Base-by-base conservation (phyloP, 129 eudicot genomes). In the Sambucus nigra region DNA sequence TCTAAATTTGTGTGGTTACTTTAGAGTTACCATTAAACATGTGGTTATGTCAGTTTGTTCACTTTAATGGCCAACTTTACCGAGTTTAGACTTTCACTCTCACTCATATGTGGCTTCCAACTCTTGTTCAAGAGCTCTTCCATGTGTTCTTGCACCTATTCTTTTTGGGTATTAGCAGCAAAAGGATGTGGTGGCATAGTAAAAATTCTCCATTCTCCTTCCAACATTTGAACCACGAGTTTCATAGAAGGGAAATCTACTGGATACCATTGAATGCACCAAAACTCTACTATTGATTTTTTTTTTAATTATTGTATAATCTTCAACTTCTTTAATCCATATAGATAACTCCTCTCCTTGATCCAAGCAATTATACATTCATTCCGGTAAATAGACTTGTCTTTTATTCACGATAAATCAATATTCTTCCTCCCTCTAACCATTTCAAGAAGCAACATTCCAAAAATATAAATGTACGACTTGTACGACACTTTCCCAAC, bases 171-270 rank as follows among this genome's bases (percentile, higher is more conserved):
- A 33, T 19, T 45, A 15, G 59, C 31, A 11, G 45, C 59, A 56
- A 70, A 70, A n/a, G 75, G 75, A 39, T 70, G 62, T 1, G 75
- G 75, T 0, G 75, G 75, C 64, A 61, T 70, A 13, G 38, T 49
- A 32, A 70, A 14, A 24, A 8, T 38, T 19, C 55, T 60, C 13
- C 65, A 53, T 47, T 61, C 60, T 12, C 55, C 55, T 25, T 51
- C 55, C 55, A 70, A 53, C 76, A 70, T 70, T 50, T 57, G 76
- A 54, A 70, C 49, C 27, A 70, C 70, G 3, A 38, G 39, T 39
- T 70, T 63, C 41, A 47, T 70, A 1, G 76, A 70, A 14, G 76
- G 76, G 20, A 60, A 21, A 40, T 63, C 76, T 2, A 44, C 58
- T 0, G 70, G 76, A 16, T 48, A 63, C 70, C 76, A 70, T 51